These are phyloP conservation scores for Pichia terricola DNA, from an alignment of 1,139 yeast species.

Conservation along the genomic window DNA sequence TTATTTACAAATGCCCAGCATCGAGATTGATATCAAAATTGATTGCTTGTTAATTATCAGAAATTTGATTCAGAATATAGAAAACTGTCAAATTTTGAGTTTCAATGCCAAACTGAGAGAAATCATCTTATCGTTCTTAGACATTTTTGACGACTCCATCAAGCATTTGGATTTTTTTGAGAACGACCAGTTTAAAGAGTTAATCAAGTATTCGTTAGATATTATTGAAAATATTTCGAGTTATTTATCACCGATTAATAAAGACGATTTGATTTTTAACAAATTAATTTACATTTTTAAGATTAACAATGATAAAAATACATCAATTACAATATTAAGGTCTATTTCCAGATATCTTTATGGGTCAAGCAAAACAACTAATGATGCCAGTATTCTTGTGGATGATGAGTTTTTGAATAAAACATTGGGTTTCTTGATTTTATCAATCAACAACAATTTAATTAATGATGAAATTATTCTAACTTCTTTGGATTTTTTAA, in stretches of 20 bases:
- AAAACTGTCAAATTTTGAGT: constrained; percentile 72
- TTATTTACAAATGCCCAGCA: constrained; percentile 30
- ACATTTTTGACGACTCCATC: constrained; percentile 7
- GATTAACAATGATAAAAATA: constrained; percentile 45
- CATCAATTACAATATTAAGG: constrained; percentile 44
- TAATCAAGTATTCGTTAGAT: constrained; percentile 64
- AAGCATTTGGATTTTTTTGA: constrained; percentile 10
- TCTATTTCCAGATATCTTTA: constrained; percentile 41
- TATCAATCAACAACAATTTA: constrained; percentile 23
- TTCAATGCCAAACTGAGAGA: constrained; percentile 41
- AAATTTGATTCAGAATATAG: constrained; percentile 74
- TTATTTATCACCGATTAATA: constrained; percentile 64
- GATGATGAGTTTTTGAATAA: constrained; percentile 31
- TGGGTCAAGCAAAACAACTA: constrained; percentile 23
- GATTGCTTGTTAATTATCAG: constrained; percentile 66
- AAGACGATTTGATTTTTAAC: constrained; percentile 52
- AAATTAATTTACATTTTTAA: constrained; percentile 39
- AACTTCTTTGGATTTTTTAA: constrained; percentile 56
- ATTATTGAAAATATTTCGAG: constrained; percentile 79
- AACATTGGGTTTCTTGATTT: constrained; percentile 37
- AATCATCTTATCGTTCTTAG: constrained; percentile 40
- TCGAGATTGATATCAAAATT: constrained; percentile 35
- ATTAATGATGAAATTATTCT: constrained; percentile 49
- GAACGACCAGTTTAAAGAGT: constrained; percentile 41
- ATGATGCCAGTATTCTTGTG: constrained; percentile 34